Evolutionary conservation across 2,329 filamentous ascomycete species (phyloP).

Genomic region (Cadophora sp.): DNA sequence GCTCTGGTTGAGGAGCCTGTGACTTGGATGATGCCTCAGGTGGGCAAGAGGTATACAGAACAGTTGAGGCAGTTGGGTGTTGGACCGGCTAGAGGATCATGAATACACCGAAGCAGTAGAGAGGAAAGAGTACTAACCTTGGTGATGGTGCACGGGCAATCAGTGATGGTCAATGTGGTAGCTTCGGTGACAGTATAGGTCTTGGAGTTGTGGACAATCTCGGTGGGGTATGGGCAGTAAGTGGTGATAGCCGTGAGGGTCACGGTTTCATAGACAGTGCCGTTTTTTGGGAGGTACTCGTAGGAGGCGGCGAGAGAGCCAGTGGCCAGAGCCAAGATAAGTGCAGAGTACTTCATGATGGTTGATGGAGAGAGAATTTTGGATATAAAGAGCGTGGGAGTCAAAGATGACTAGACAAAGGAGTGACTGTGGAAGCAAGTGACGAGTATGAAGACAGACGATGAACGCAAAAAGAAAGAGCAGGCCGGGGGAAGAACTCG

Average conservation of each 20-base stretch:
- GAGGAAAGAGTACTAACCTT: conserved; percentile 41
- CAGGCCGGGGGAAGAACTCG: conserved; percentile 1
- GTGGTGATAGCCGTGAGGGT: conserved; percentile 54
- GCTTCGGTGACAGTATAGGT: conserved; percentile 69
- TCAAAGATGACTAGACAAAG: conserved; percentile 15
- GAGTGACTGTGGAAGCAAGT: conserved; percentile 11
- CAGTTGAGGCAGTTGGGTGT: conserved; percentile 22
- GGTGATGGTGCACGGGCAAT: conserved; percentile 37
- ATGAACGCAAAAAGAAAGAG: not conserved
- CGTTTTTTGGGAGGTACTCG: conserved; percentile 64
- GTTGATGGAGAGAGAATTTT: conserved; percentile 49
- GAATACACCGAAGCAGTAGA: not conserved
- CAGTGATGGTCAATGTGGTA: conserved; percentile 49
- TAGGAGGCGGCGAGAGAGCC: conserved; percentile 49
- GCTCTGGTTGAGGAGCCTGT: conserved; percentile 3
- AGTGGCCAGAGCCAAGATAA: conserved; percentile 16
- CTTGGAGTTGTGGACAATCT: conserved; percentile 27
- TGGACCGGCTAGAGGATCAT: not conserved
- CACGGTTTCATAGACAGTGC: conserved; percentile 56
- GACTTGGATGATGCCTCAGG: conserved; percentile 2
- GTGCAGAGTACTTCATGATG: conserved; percentile 51
- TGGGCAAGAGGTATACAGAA: conserved; percentile 32
- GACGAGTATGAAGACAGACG: not conserved
- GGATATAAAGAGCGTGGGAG: conserved; percentile 33
- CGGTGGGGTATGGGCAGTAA: conserved; percentile 47